Conservation (phyloP, 2,329 filamentous ascomycete genomes). For the Dichotomopilus funicola region DNA sequence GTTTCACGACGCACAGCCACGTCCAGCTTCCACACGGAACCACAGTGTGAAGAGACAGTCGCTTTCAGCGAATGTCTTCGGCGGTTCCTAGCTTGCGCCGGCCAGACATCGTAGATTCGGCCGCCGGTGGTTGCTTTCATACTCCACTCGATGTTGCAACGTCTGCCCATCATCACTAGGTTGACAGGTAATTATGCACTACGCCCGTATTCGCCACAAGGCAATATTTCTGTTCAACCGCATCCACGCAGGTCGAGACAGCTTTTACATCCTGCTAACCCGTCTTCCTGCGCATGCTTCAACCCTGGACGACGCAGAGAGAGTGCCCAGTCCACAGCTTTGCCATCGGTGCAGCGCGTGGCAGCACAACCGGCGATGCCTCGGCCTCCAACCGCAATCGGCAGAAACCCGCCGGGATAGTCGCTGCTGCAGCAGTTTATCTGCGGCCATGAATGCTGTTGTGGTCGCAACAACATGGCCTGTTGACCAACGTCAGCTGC, state of each 20-base stretch:
- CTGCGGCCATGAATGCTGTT: conserved; percentile 15
- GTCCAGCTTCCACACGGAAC: not conserved
- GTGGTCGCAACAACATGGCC: not conserved
- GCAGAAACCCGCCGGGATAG: conserved; percentile 4
- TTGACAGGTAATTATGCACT: conserved; percentile 11
- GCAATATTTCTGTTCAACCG: conserved; percentile 23
- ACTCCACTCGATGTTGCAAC: not conserved
- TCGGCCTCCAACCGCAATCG: conserved; percentile 6
- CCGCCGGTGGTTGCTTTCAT: not conserved
- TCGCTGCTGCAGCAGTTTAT: conserved; percentile 12
- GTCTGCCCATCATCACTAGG: conserved; percentile 4
- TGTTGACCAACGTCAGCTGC: no score
- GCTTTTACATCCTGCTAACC: not conserved
- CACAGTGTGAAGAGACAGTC: not conserved
- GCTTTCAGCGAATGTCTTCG: no score
- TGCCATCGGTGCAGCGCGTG: conserved; percentile 1
- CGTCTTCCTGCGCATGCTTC: conserved; percentile 11
- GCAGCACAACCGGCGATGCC: conserved; percentile 7
- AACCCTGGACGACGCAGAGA: conserved; percentile 19
- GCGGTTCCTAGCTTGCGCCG: not conserved
- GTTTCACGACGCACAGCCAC: conserved; percentile 10
- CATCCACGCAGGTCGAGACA: conserved; percentile 13
- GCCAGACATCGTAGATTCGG: not conserved
- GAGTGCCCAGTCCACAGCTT: not conserved
- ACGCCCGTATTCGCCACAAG: conserved; percentile 14